phyloP scores from a whole-genome alignment of 495 filamentous ascomycete species.

The Penicillium fimorum region DNA sequence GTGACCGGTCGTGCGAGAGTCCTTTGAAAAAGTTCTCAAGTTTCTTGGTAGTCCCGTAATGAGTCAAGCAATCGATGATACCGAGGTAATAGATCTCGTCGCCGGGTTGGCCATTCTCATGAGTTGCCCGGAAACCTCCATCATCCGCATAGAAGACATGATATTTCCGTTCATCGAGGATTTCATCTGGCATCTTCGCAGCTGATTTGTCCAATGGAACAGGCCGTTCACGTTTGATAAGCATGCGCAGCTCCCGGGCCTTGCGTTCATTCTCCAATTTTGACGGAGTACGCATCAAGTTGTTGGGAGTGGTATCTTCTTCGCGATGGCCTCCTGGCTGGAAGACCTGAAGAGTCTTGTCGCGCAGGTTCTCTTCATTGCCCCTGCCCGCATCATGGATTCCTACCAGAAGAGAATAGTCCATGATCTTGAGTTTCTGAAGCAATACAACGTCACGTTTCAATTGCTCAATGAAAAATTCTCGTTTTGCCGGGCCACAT shows the following conservation, averaged over 20 bases:
- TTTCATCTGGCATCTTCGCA: slow-evolving; percentile 87
- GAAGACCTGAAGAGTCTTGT: slow-evolving; percentile 93
- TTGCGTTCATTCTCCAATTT: slow-evolving; percentile 91
- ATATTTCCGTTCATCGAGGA: slow-evolving; percentile 65
- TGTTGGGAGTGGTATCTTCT: slow-evolving; percentile 55
- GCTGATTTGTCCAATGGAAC: slow-evolving; percentile 81
- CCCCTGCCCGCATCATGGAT: slow-evolving; percentile 87
- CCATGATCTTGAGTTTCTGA: slow-evolving; percentile 92
- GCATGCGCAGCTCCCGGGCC: slow-evolving; percentile 85
- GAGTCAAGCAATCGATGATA: slow-evolving; percentile 96
- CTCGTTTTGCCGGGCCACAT: slow-evolving; percentile 82
- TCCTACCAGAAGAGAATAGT: slow-evolving; percentile 93
- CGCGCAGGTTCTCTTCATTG: slow-evolving; percentile 93
- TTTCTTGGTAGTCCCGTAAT: slow-evolving; percentile 87
- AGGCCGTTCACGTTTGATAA: slow-evolving; percentile 88
- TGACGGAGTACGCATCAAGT: slow-evolving; percentile 87
- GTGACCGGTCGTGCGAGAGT: slow-evolving; percentile 69
- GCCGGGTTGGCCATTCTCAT: slow-evolving; percentile 78
- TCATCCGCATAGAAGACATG: slow-evolving; percentile 89
- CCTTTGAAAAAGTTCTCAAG: slow-evolving; percentile 94
- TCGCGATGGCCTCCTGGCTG: slow-evolving; percentile 74
- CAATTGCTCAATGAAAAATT: slow-evolving; percentile 83
- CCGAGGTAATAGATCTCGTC: slow-evolving; percentile 97
- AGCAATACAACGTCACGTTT: slow-evolving; percentile 81
- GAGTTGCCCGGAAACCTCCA: slow-evolving; percentile 89